These are phyloP conservation scores for Suillus discolor DNA, from an alignment of 768 basidiomycete species.

Conservation along the genomic window DNA sequence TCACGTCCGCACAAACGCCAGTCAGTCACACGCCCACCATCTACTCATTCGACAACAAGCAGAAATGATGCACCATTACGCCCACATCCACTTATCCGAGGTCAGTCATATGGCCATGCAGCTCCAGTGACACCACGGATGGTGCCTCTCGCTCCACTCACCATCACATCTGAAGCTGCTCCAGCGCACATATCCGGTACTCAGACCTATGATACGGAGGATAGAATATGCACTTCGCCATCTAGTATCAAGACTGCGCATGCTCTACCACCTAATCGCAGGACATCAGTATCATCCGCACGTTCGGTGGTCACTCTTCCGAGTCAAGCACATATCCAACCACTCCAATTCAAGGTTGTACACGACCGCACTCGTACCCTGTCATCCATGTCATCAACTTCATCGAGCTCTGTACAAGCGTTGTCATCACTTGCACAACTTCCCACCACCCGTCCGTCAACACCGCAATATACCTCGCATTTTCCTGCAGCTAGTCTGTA, in stretches of 20 bases:
- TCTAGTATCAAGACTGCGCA: conserved; percentile 41
- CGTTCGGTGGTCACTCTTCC: conserved; percentile 64
- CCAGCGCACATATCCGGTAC: conserved; percentile 46
- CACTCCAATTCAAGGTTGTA: conserved; percentile 33
- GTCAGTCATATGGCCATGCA: conserved; percentile 60
- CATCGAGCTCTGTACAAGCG: conserved; percentile 51
- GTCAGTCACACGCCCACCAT: conserved; percentile 59
- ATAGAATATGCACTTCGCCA: conserved; percentile 34
- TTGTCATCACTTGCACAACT: conserved; percentile 59
- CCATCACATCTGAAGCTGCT: conserved; percentile 54
- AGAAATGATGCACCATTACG: conserved; percentile 45
- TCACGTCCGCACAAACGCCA: conserved; percentile 42
- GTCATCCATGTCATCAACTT: conserved; percentile 55
- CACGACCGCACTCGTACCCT: conserved; percentile 56
- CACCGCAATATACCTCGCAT: conserved; percentile 53
- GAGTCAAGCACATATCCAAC: conserved; percentile 34
- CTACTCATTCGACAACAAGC: conserved; percentile 57
- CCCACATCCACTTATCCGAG: conserved; percentile 79
- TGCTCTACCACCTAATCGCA: conserved; percentile 39
- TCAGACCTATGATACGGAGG: conserved; percentile 29
- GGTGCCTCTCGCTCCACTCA: conserved; percentile 58
- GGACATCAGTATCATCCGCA: conserved; percentile 60
- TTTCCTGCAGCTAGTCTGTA: conserved; percentile 67
- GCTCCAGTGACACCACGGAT: conserved; percentile 42
- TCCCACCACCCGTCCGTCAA: conserved; percentile 40